Evolutionary conservation across 1,139 yeast genomes (phyloP), one percentile per base, ranked within the genome.

Genomic region (Lodderomyces metapsilosis): DNA sequence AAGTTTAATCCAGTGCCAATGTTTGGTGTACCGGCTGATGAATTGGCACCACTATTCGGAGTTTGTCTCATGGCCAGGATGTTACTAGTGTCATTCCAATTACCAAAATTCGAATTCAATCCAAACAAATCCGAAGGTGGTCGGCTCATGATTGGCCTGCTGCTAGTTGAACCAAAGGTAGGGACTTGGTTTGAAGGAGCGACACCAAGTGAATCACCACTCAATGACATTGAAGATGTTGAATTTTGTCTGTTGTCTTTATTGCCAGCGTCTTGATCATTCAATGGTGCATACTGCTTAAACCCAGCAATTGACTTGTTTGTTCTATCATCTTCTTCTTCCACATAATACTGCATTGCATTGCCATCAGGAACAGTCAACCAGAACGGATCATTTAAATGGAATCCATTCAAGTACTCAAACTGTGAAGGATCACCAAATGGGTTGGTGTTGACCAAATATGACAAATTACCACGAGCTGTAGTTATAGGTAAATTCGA

Each of bases 381-480:
- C 76, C 76, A 71, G 43, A 68, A 70, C 7, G 76, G 76, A 50
- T 71, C 76, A 39, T 57, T 59, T 36, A 68, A 52, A 38, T 68
- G 64, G 46, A 66, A 62, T 5, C 50, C 50, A 36, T 48, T 43
- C 21, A 48, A 40, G 27, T 46, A 46, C 32, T 47, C 50, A 40
- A 45, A 45, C 37, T 45, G 46, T 13, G 44, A 40, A 27, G 47
- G 43, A 37, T 45, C 47, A 32, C 46, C 50, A 42, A 42, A 45
- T 34, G 50, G 48, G 38, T 39, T 38, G 16, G 46, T 41, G 15
- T 40, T 42, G 22, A 42, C 40, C 31, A 44, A 37, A 27, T 41
- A 39, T 13, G 44, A 45, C 21, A 43, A 38, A 37, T 43, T 43
- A n/a, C 46, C 48, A 12, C 41, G 13, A 2, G 48, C 42, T 16